Base-by-base conservation (phyloP, 306 rosid species). In the Citrullus colocynthis region DNA sequence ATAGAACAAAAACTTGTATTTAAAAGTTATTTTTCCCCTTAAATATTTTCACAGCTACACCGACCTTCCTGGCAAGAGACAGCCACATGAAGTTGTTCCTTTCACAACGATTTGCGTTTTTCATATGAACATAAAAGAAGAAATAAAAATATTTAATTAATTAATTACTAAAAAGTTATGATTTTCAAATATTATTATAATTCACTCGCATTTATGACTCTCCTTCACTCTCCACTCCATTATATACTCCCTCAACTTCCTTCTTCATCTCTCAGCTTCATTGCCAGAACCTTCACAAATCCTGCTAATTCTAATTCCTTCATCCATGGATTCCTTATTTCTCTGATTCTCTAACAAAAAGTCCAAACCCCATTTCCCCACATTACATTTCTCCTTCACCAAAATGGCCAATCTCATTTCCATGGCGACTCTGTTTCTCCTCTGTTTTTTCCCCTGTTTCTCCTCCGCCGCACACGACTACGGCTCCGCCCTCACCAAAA, bases 11-110 rank as follows among this genome's bases (percentile, higher is more conserved):
- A 32, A 24, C 28, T 32, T 32, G 4, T 3, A 32, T 32, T 32
- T 32, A 2, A 32, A 32, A 32, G 36, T 32, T 32, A 2, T 32
- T 32, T 32, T 32, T 32, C 4, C 36, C 17, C 32, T 66, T 66
- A 39, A 66, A 42, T 69, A 69, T 69, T 69, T 69, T 20, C 75
- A 69, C 55, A 44, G 56, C 75, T 13, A 69, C 75, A 69, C 56
- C 75, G 75, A 44, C 37, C 44, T 49, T 72, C 76, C 59, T 48
- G 59, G 76, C 74, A 78, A 74, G 82, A 80, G 75, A 83, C 82
- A 72, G 76, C 83, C 97, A 91, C 98, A 91, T 90, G 97, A 63
- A 81, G 63, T 87, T 91, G 93, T 85, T 89, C 88, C 86, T 79
- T 83, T 81, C 82, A 60, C 81, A 71, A 80, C 82, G 82, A 85